Evolutionary conservation across 1,284 basidiomycete genomes (phyloP).

Genomic region (Apiotrichum veenhuisii): DNA sequence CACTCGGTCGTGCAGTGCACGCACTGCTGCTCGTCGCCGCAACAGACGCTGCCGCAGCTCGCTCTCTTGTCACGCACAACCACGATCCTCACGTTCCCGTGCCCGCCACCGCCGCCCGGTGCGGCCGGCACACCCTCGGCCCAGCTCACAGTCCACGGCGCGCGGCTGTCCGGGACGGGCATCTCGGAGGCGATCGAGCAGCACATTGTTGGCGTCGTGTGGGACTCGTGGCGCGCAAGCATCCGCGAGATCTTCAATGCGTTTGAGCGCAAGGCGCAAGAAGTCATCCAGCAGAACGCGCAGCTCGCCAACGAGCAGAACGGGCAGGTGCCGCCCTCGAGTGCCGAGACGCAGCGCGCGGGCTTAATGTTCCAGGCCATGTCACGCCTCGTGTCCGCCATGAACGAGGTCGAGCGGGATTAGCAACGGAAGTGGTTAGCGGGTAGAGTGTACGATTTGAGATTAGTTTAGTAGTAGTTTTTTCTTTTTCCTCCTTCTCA

Average conservation of each 20-base stretch:
- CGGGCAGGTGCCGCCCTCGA: constrained; percentile 15
- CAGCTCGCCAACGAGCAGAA: constrained; percentile 12
- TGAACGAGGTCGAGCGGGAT: constrained; percentile 47
- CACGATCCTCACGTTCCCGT: constrained; percentile 46
- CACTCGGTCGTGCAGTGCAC: constrained; percentile 38
- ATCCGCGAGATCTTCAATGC: constrained; percentile 45
- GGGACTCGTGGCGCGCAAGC: constrained; percentile 48
- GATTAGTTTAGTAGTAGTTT: no score
- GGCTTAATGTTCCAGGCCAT: constrained; percentile 48
- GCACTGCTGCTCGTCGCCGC: constrained; percentile 39
- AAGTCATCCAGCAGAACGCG: constrained; percentile 39
- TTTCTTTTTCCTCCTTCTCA: no score
- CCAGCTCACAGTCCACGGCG: constrained; percentile 46
- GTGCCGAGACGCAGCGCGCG: constrained; percentile 45
- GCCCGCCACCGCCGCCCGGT: constrained; percentile 36
- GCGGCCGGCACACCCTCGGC: constrained; percentile 36
- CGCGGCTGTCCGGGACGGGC: constrained; percentile 43
- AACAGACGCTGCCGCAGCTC: constrained; percentile 49
- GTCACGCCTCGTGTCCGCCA: constrained; percentile 44
- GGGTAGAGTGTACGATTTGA: background rate
- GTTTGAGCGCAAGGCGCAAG: constrained; percentile 45
- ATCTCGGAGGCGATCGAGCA: constrained; percentile 47
- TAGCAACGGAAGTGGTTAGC: background rate
- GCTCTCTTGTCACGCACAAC: constrained; percentile 46
- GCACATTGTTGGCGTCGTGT: constrained; percentile 49